Evolutionary conservation across 192 early-diverging fungal genomes (phyloP), one percentile per base, ranked within the genome.

Genomic region (Chytriomyces confervae): DNA sequence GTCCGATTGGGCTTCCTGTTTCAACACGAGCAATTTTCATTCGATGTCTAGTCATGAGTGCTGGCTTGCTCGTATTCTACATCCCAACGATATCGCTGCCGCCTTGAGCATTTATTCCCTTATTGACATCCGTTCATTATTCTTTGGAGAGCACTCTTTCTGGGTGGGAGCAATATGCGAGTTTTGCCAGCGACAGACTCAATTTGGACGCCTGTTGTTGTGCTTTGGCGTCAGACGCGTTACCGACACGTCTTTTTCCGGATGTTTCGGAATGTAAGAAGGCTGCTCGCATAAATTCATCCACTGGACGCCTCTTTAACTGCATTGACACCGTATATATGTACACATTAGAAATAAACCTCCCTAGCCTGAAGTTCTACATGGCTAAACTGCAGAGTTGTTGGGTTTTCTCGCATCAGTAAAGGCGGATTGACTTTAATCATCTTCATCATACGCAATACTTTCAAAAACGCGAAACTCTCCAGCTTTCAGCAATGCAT

Each of bases 391-490:
- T 36, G 36, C 24, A 27, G 4, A 36, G 36, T 36, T 36, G 4
- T 36, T 36, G 36, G 4, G 4, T 4, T 1, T 36, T 36, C 36
- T 36, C 36, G 36, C 36, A 36, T 0, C 36, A 36, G 36, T 36
- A 36, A 36, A 36, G 0, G 3, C 36, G 36, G 36, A 36, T 36
- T 1, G 36, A 36, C 36, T 36, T 36, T 36, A 36, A 36, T 36
- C 36, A 36, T 36, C 36, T 71, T 76, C 74, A 51, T 76, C 64
- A 36, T 66, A 66, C 27, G 49, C 29, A 27, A 76, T 29, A 49
- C 63, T 50, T 44, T 76, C 74, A 75, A 87, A 53, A 45, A 89
- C 63, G 11, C 88, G 57, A 48, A 87, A 78, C 62, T 89, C 88
- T 62, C 84, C 80, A n/a, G 86, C 85, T 61, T 82, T 79, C 53